phyloP scores from a whole-genome alignment of 2,329 filamentous ascomycete species.

The Penicillium sp. region DNA sequence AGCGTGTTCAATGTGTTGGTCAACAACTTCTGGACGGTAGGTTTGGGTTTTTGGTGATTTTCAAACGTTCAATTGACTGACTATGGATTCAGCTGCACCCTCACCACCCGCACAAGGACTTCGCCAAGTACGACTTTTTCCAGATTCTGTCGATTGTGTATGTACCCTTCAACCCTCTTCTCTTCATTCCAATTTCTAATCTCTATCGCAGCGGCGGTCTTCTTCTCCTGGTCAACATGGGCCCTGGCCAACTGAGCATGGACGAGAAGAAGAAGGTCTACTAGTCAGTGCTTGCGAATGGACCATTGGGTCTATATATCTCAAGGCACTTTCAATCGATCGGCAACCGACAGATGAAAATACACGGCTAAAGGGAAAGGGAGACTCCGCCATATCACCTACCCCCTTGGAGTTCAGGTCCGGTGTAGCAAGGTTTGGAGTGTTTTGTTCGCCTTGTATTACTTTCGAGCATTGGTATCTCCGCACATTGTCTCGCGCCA shows the following conservation, averaged over 20 bases:
- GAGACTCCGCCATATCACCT: not conserved
- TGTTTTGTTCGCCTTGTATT: not conserved
- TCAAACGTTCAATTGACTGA: conserved; percentile 13
- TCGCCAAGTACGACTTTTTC: conserved; percentile 99
- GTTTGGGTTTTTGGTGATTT: conserved; percentile 35
- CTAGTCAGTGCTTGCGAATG: conserved; percentile 44
- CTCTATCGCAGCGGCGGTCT: conserved; percentile 65
- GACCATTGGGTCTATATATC: conserved; percentile 11
- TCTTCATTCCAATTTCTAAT: conserved; percentile 2
- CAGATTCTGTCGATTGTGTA: conserved; percentile 97
- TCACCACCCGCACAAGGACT: conserved; percentile 98
- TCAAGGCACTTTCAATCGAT: conserved; percentile 5
- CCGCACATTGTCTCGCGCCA: not conserved
- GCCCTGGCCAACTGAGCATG: conserved; percentile 93
- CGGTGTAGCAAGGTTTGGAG: not conserved
- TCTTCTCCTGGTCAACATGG: conserved; percentile 95
- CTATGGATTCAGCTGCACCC: conserved; percentile 68
- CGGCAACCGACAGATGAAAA: conserved; percentile 12
- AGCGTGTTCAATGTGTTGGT: conserved; percentile 95
- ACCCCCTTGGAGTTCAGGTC: not conserved
- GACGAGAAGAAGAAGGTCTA: conserved; percentile 99
- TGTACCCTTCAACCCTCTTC: conserved; percentile 29
- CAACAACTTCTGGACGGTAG: conserved; percentile 99
- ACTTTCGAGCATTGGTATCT: not conserved
- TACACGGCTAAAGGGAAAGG: not conserved